These are phyloP conservation scores for Phyllosticta capitalensis DNA, from an alignment of 2,329 filamentous ascomycete species.

Conservation along the genomic window DNA sequence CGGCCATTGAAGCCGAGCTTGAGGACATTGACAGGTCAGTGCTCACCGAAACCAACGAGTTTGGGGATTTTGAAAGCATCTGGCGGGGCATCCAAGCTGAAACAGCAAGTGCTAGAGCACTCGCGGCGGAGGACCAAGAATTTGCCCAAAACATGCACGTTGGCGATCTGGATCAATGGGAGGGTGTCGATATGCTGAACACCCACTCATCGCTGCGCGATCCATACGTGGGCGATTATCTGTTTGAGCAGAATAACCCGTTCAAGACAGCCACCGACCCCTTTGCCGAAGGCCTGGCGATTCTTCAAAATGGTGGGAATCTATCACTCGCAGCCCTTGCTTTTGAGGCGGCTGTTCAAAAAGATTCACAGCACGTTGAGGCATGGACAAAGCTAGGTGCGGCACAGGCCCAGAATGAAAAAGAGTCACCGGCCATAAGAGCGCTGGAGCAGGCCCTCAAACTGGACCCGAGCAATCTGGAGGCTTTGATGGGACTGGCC, in stretches of 20 bases:
- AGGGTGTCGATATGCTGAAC: slow-evolving; percentile 60
- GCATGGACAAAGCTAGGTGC: slow-evolving; percentile 90
- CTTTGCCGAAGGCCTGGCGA: slow-evolving; percentile 85
- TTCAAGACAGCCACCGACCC: slow-evolving; percentile 75
- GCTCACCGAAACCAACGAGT: slow-evolving; percentile 62
- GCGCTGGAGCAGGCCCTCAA: slow-evolving; percentile 86
- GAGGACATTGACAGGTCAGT: slow-evolving; percentile 83
- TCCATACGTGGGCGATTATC: slow-evolving; percentile 75
- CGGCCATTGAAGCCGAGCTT: slow-evolving; percentile 74
- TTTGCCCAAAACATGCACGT: slow-evolving; percentile 51
- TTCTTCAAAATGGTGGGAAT: slow-evolving; percentile 89
- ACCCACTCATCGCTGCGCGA: slow-evolving; percentile 61
- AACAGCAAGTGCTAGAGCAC: slow-evolving; percentile 57
- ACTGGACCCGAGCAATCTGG: slow-evolving; percentile 75
- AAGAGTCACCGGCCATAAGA: slow-evolving; percentile 90
- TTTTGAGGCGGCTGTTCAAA: slow-evolving; percentile 91
- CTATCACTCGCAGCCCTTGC: slow-evolving; percentile 86
- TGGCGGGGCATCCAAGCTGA: slow-evolving; percentile 77
- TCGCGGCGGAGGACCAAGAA: slow-evolving; percentile 54
- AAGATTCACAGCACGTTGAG: slow-evolving; percentile 75
- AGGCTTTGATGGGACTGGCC: slow-evolving; percentile 87
- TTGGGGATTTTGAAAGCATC: slow-evolving; percentile 82
- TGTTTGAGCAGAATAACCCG: slow-evolving; percentile 91
- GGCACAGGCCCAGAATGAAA: slow-evolving; percentile 96
- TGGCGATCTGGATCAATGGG: slow-evolving; percentile 73